Evolutionary conservation across 1,139 yeast species (phyloP), one percentile per base, ranked within the genome.

Genomic region (Debaryomyces fabryi): DNA sequence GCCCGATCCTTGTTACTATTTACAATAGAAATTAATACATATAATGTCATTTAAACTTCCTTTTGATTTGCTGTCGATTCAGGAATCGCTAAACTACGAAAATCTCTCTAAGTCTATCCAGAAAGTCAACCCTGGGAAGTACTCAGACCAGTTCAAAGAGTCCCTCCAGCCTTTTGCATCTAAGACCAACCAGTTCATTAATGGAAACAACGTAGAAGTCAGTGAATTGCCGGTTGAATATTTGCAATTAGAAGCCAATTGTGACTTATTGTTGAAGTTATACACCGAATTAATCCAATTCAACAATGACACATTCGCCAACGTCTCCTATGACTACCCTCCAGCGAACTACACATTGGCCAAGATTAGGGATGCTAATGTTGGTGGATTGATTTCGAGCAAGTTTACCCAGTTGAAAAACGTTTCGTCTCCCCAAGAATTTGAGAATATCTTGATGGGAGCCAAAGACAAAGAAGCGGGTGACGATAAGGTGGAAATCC

Each of bases 201-300:
- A 54, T 39, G 60, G 56, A 50, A 53, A 67, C 27, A 65, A 66
- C 47, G 63, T 73, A 25, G 80, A 75, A 51, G 72, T 72, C 15
- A 81, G 88, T 53, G 89, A 86, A 62, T 74, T 87, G 49, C 96
- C 96, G 35, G 79, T 79, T 42, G 91, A 86, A 55, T 88, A 88
- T 65, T 74, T 81, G 52, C 77, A 79, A 51, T 72, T 88, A 57
- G 95, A 87, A 64, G 72, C 76, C 52, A 81, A 80, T 58, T 84
- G 86, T 52, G 93, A 85, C 65, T 74, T 80, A 48, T 71, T 85
- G 55, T 80, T 82, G 60, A 74, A 74, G 48, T 78, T 83, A 53
- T 83, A 83, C 67, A 80, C 82, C 52, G 83, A 82, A 62, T 71
- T 84, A 54, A 72, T 85, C 48, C 73, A 76, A 25, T 81, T 82